These are phyloP conservation scores for Rhizophagus clarus DNA, from an alignment of 192 early-diverging fungal genomes.

Conservation along the genomic window DNA sequence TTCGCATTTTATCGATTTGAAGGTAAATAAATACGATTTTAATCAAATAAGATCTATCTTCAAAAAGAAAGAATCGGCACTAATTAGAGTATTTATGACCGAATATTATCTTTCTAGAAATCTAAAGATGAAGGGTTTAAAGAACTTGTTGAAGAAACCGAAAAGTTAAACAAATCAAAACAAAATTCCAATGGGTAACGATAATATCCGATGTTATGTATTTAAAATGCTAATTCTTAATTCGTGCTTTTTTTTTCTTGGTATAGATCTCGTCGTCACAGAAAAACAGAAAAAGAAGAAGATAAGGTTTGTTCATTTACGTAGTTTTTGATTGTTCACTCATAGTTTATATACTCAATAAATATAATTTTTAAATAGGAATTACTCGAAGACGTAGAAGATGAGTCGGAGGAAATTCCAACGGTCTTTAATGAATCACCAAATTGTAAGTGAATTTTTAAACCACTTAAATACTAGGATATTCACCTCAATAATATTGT, in stretches of 20 bases:
- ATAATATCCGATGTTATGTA: neutral
- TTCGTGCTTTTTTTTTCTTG: neutral
- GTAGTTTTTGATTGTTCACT: neutral
- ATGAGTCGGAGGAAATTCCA: constrained; percentile 51
- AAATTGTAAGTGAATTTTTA: constrained; percentile 55
- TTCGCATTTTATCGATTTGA: constrained; percentile 65
- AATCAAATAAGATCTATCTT: neutral
- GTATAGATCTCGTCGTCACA: constrained; percentile 71
- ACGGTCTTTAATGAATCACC: constrained; percentile 91
- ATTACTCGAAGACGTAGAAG: constrained; percentile 80
- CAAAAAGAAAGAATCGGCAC: too few species aligned
- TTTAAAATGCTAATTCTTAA: neutral
- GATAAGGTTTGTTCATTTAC: constrained; percentile 47
- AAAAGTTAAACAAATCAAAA: constrained; percentile 34
- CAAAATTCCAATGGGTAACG: constrained; percentile 47
- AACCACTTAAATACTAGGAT: neutral
- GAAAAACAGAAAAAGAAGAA: constrained; percentile 98
- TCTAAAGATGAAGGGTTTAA: constrained; percentile 59
- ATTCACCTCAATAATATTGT: neutral
- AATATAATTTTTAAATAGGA: constrained; percentile 54
- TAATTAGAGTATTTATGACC: neutral
- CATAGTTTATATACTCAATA: neutral
- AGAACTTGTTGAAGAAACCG: constrained; percentile 51
- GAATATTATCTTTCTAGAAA: constrained; percentile 27
- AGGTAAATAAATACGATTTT: constrained; percentile 30